Percentiles rank a stretch among this genome's conserved stretches.
These are phyloP conservation scores for Fusarium humuli DNA, from an alignment of 2,329 filamentous ascomycete genomes.

Conservation along the genomic window DNA sequence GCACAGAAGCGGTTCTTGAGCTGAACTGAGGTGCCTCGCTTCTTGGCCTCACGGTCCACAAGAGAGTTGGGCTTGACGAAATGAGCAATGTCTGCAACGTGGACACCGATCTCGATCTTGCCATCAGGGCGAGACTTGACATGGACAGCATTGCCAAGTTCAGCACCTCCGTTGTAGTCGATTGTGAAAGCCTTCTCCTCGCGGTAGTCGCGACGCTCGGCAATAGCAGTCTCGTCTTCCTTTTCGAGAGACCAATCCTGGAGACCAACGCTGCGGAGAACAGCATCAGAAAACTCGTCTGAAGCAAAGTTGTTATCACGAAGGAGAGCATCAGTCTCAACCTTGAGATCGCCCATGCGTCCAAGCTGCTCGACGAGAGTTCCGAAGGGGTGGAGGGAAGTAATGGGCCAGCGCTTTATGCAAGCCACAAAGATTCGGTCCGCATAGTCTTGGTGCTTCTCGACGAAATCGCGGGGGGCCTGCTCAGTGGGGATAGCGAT, in stretches of 20 bases:
- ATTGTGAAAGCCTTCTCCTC: slow-evolving; percentile 90
- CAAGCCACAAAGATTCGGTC: slow-evolving; percentile 98
- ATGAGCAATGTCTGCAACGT: slow-evolving; percentile 94
- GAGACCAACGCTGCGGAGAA: slow-evolving; percentile 89
- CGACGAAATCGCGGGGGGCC: slow-evolving; percentile 95
- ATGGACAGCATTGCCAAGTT: slow-evolving; percentile 93
- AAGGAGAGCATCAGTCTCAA: slow-evolving; percentile 96
- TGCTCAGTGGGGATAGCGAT: slow-evolving; percentile 99
- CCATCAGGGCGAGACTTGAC: slow-evolving; percentile 86
- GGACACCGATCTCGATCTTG: slow-evolving; percentile 92
- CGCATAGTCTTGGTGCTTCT: slow-evolving; percentile 97
- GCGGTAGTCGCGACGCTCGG: slow-evolving; percentile 88
- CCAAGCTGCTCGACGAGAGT: slow-evolving; percentile 97
- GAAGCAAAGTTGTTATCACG: slow-evolving; percentile 99
- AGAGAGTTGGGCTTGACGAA: slow-evolving; percentile 97
- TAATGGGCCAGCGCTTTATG: slow-evolving; percentile 99
- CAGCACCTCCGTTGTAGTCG: slow-evolving; percentile 86
- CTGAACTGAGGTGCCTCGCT: slow-evolving; percentile 95
- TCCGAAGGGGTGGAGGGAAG: slow-evolving; percentile 97
- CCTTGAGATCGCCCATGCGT: slow-evolving; percentile 96
- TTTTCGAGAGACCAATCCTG: slow-evolving; percentile 90
- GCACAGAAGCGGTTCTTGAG: slow-evolving; percentile 88
- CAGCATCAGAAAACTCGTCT: slow-evolving; percentile 97
- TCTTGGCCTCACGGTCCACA: slow-evolving; percentile 96
- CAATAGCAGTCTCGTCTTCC: slow-evolving; percentile 80